A percentile compares a stretch with the other conserved stretches of the same genome.
phyloP scores from a whole-genome alignment of 352 stramenopile species.

The Aphanomyces cochlioides region DNA sequence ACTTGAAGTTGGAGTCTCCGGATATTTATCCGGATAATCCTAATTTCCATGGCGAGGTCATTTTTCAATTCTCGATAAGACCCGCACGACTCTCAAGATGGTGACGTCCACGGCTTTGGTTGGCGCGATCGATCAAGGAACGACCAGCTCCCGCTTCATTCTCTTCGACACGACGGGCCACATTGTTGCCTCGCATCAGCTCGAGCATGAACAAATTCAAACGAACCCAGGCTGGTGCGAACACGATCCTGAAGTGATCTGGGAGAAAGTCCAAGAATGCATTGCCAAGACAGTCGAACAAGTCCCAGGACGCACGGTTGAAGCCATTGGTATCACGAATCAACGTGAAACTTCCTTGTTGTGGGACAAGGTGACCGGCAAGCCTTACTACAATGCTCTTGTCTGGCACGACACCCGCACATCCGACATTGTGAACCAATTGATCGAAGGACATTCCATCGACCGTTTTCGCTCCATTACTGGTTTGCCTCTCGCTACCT shows the following conservation, averaged over 20 bases:
- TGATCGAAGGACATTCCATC: constrained; percentile 60
- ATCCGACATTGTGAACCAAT: constrained; percentile 79
- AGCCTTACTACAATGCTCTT: constrained; percentile 97
- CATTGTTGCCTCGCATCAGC: constrained; percentile 89
- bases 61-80: neutral
- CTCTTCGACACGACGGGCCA: constrained; percentile 88
- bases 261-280: constrained; percentile 73
- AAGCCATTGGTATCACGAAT: constrained; percentile 98
- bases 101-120: constrained; percentile 31
- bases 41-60: neutral
- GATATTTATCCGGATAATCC: constrained; percentile 4
- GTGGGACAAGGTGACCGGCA: constrained; percentile 94
- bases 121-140: constrained; percentile 96
- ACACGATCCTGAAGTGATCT: constrained; percentile 97
- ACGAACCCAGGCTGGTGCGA: constrained; percentile 95
- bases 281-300: constrained; percentile 72
- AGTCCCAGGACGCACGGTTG: constrained; percentile 69
- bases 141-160: constrained; percentile 95
- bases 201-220: constrained; percentile 97
- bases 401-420: constrained; percentile 98
- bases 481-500: constrained; percentile 94
- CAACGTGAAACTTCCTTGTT: constrained; percentile 97
- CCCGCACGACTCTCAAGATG: neutral
- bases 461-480: constrained; percentile 82
- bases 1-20: neutral